Evolutionary conservation across 1,284 basidiomycete species (phyloP), one percentile per base, ranked within the genome.

Genomic region (Melampsora occidentalis): DNA sequence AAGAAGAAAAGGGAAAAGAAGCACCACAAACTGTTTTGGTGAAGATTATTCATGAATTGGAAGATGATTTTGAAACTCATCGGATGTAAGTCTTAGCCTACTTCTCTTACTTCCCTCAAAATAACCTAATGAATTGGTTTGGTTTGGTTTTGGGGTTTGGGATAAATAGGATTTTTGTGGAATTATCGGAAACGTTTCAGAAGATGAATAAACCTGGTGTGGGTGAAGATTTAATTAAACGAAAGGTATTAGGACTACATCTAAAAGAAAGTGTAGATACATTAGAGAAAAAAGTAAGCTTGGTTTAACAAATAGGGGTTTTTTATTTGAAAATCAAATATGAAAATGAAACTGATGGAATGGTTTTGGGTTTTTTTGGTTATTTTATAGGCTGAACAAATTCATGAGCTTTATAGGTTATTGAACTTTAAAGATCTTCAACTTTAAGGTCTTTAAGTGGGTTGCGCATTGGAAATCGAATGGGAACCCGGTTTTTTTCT

Each of bases 241-340:
- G 73, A 48, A 76, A 76, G 48, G 66, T 66, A 4, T 57, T 76
- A 61, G 66, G 66, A 51, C 39, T 61, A 25, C 73, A 76, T 69
- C 57, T 76, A 57, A 65, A 46, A 31, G 73, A 76, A 48, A 76
- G 73, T 61, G 73, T 76, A 20, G 67, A 76, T 22, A 69, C 67
- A 10, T 66, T 76, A 7, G 73, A 76, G 28, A 69, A 69, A 31
- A 76, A 76, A 59, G 73, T 69, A 48, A 10, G 46, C n/a, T 63
- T 57, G 7, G 20, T 10, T 57, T 39, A 28, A 28, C 28, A 28
- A 28, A 28, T 28, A 39, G 35, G 10, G 6, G 2, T 39, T 39
- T 39, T 39, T 2, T 7, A 9, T 39, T 39, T 7, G 4, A 39
- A 39, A 39, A 39, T 9, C 1, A 39, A 39, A 39, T 39, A 39